phyloP scores from a whole-genome alignment of 192 early-diverging fungal species.

The Neocallimastix lanati region DNA sequence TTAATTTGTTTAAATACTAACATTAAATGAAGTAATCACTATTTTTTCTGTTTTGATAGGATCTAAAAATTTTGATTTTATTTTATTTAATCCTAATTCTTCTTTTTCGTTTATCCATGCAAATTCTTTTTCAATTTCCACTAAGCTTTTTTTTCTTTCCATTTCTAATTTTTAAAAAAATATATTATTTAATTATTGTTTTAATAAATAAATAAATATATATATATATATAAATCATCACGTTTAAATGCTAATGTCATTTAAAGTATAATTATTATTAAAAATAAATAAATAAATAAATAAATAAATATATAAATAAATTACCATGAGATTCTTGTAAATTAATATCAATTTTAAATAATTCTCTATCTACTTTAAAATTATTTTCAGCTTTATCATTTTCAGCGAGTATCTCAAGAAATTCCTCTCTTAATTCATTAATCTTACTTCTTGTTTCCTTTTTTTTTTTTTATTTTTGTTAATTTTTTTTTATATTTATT shows the following conservation, averaged over 20 bases:
- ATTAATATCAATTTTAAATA: constrained; percentile 24
- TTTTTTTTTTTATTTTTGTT: neutral
- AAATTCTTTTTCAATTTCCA: constrained; percentile 24
- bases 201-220: no score
- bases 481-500: no score
- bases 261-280: no score
- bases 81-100: constrained; percentile 25
- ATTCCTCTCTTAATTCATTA: constrained; percentile 27
- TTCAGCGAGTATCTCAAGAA: constrained; percentile 18
- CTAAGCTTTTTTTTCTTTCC: constrained; percentile 19
- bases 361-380: constrained; percentile 3
- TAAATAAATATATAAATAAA: no score
- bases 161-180: no score
- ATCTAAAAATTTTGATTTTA: constrained; percentile 33
- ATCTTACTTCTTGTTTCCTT: constrained; percentile 21
- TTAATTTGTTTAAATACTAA: no score
- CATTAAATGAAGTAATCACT: constrained; percentile 18
- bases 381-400: constrained; percentile 11
- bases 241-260: no score
- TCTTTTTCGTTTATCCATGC: constrained; percentile 38
- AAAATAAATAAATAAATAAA: no score
- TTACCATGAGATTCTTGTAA: constrained; percentile 23
- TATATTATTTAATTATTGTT: no score
- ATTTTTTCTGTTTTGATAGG: constrained; percentile 23
- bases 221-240: no score